phyloP scores from a whole-genome alignment of 1,139 yeast genomes.

The Scheffersomyces lignicola region DNA sequence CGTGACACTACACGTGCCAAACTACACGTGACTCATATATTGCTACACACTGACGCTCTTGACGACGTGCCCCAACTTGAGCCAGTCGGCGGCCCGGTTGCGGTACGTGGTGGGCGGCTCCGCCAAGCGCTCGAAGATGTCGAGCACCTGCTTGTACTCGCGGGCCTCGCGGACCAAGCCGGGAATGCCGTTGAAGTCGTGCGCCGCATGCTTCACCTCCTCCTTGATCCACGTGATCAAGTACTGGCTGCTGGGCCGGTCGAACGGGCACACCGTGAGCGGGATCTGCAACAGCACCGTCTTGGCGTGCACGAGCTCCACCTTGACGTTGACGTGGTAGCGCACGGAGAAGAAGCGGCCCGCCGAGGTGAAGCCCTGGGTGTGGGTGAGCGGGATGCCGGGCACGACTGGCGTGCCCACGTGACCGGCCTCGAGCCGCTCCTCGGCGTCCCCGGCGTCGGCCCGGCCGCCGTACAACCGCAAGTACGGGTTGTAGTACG shows the following conservation, averaged over 20 bases:
- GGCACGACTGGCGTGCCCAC: constrained; percentile 24
- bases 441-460: constrained; percentile 6
- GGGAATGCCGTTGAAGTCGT: constrained; percentile 28
- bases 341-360: constrained; percentile 55
- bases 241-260: constrained; percentile 44
- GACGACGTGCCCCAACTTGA: constrained; percentile 39
- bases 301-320: constrained; percentile 50
- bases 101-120: constrained; percentile 33
- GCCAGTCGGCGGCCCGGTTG: constrained; percentile 36
- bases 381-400: constrained; percentile 47
- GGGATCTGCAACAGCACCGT: constrained; percentile 53
- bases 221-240: constrained; percentile 51
- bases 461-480: constrained; percentile 20
- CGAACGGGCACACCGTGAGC: constrained; percentile 54
- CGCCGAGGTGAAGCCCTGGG: constrained; percentile 46
- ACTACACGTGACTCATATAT: no score
- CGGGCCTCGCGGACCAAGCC: constrained; percentile 20
- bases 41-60: no score
- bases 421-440: constrained; percentile 5
- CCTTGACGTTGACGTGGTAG: constrained; percentile 50
- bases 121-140: constrained; percentile 20
- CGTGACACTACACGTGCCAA: no score
- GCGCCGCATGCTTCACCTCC: constrained; percentile 47
- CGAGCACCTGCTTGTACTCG: constrained; percentile 25
- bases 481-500: constrained; percentile 39